Evolutionary conservation across 2,329 filamentous ascomycete species (phyloP), one percentile per base, ranked within the genome.

Genomic region (Lachnellula subtilissima): DNA sequence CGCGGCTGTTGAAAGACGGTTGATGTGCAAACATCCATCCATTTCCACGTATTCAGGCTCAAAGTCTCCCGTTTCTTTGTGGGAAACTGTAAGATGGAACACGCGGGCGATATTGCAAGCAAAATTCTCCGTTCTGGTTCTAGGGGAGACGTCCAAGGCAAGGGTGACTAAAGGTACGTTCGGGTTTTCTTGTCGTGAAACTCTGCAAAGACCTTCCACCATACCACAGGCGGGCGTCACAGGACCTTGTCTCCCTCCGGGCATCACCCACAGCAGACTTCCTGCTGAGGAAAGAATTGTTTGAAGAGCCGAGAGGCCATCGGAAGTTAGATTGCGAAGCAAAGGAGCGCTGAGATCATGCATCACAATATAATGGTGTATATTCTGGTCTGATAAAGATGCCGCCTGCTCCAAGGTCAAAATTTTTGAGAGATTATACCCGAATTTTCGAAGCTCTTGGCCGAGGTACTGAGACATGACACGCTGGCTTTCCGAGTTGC

Each of bases 141-240:
- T 32, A 11, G 28, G 28, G 28, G 8, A 32, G 28, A 32, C 28
- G 9, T 52, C 50, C 39, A 52, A 23, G n/a, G 50, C 50, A 12
- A 52, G 22, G 5, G 50, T 52, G 15, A 46, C 39, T 12, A 52
- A 14, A 4, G 17, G 14, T 12, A 52, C 17, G 4, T 28, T 32
- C 7, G 28, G 28, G 23, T 53, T 49, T 39, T 54, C 55, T 37
- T 51, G 32, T 14, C 55, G 50, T 8, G 22, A 36, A 35, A 54
- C 51, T 40, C 55, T 32, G 39, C 43, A 43, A 19, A 57, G 55
- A 19, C 55, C 55, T 6, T 32, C 19, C 22, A 50, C 45, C 23
- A 37, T 19, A 32, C 46, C 50, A 28, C 17, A 53, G 9, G 42
- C 47, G 3, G 53, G 36, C 9, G 47, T 40, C 17, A 12, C 22